Percentiles rank a stretch among this genome's conserved stretches.
Evolutionary conservation across 2,329 filamentous ascomycete genomes (phyloP).

Genomic region (Blastomyces gilchristii): DNA sequence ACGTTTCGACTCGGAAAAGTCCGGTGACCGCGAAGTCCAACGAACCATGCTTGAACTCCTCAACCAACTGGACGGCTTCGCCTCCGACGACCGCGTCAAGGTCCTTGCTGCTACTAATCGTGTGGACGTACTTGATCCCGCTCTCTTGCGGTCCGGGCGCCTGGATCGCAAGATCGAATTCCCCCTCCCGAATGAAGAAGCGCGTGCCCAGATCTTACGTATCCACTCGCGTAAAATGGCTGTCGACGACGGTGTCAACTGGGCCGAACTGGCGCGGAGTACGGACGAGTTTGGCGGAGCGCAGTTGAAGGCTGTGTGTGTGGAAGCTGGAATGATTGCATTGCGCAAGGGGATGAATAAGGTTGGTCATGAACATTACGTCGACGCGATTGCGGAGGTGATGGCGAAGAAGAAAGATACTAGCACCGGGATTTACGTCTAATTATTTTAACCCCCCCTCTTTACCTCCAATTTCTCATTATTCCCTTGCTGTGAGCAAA

Average conservation of each 20-base stretch:
- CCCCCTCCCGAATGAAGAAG: conserved; percentile 94
- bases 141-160: conserved; percentile 80
- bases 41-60: conserved; percentile 97
- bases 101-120: conserved; percentile 91
- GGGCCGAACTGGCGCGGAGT: conserved; percentile 86
- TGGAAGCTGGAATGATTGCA: conserved; percentile 98
- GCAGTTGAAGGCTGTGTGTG: conserved; percentile 95
- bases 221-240: conserved; percentile 99
- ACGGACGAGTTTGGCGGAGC: conserved; percentile 98
- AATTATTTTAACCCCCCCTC: conserved; percentile 7
- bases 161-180: conserved; percentile 98
- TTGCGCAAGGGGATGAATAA: conserved; percentile 88
- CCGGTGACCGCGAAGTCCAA: conserved; percentile 93
- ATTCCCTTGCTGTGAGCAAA: background rate
- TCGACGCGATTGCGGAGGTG: conserved; percentile 95
- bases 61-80: conserved; percentile 97
- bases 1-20: conserved; percentile 97
- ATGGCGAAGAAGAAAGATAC: conserved; percentile 80
- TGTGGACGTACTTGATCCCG: conserved; percentile 86
- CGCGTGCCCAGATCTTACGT: conserved; percentile 88
- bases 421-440: conserved; percentile 38
- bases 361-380: conserved; percentile 96
- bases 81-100: conserved; percentile 93
- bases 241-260: conserved; percentile 86
- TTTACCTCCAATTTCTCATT: background rate